Conservation (phyloP, 345 rosid genomes). For the Eucalyptus globulus region DNA sequence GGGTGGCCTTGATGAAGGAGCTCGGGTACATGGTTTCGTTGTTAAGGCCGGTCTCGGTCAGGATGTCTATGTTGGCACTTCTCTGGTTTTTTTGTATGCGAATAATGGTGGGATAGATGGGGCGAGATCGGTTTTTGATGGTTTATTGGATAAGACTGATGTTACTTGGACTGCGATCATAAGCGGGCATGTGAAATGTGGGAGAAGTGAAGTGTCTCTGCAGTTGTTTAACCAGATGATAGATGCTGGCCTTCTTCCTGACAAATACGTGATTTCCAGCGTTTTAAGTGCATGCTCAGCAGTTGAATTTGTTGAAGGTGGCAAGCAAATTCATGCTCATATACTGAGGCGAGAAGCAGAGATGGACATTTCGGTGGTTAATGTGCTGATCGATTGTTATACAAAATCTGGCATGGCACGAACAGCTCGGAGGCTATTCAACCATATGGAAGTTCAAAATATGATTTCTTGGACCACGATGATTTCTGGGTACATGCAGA, state of each 20-base stretch:
- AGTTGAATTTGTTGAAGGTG: conserved; percentile 37
- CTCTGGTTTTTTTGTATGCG: conserved; percentile 41
- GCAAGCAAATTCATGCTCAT: conserved; percentile 62
- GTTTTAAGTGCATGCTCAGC: conserved; percentile 47
- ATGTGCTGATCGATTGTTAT: conserved; percentile 59
- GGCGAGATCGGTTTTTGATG: conserved; percentile 52
- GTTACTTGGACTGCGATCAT: conserved; percentile 70
- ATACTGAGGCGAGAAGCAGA: conserved; percentile 40
- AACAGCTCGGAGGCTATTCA: conserved; percentile 31
- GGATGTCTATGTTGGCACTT: conserved; percentile 57
- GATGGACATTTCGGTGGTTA: conserved; percentile 47
- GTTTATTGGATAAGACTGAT: conserved; percentile 26
- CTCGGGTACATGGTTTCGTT: conserved; percentile 43
- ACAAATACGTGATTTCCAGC: conserved; percentile 48
- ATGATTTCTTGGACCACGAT: conserved; percentile 30
- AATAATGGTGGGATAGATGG: conserved; percentile 32
- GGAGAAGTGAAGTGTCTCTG: conserved; percentile 38
- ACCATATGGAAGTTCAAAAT: conserved; percentile 31
- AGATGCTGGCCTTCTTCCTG: conserved; percentile 18
- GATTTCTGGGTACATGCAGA: conserved; percentile 11
- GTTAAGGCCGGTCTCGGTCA: conserved; percentile 42
- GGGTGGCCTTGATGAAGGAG: conserved; percentile 9
- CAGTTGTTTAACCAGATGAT: conserved; percentile 28
- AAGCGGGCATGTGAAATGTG: conserved; percentile 42
- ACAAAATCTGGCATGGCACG: conserved; percentile 40